Evolutionary conservation across 257 asterid genomes (phyloP), one percentile per base, ranked within the genome.

Genomic region (Datura wrightii): DNA sequence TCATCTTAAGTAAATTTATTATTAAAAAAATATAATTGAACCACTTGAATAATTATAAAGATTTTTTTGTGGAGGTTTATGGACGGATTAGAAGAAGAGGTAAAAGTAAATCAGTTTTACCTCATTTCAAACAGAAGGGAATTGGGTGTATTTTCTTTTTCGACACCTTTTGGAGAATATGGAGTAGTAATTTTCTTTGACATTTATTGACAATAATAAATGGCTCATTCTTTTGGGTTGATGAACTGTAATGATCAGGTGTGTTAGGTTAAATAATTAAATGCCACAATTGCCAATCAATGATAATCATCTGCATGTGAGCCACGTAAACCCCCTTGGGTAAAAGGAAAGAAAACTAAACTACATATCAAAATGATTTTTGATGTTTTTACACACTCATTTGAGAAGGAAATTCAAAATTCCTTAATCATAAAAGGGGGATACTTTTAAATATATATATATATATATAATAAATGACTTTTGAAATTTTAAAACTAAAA

Each of bases 221-320:
- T 11, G 74, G 62, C 14, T 84, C 66, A 13, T n/a, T 16, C 31
- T 62, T 71, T 72, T 14, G 15, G 8, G 56, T 83, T 55, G 78
- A 58, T 70, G 56, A 46, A 50, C 72, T 48, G 58, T 60, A 78
- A 65, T 54, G 63, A 18, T 83, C 79, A 82, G 79, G 55, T 66
- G 19, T 48, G 85, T 82, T 82, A 52, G 67, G 80, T 66, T 82
- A 67, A 66, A 66, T 66, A 65, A 67, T 83, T 83, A 37, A 69
- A 83, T 70, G 85, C 58, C 18, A 39, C 41, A 50, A n/a, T 39
- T 50, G 82, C 82, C 62, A 50, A 76, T 50, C 46, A 76, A 31
- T 80, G 48, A 62, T 58, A 36, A 39, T 80, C 50, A 42, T 46
- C 14, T 82, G 79, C 84, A 82, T 63, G 84, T 63, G 31, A 36